Evolutionary conservation across 768 basidiomycete species (phyloP), one percentile per base, ranked within the genome.

Genomic region (Podaxis sp.): DNA sequence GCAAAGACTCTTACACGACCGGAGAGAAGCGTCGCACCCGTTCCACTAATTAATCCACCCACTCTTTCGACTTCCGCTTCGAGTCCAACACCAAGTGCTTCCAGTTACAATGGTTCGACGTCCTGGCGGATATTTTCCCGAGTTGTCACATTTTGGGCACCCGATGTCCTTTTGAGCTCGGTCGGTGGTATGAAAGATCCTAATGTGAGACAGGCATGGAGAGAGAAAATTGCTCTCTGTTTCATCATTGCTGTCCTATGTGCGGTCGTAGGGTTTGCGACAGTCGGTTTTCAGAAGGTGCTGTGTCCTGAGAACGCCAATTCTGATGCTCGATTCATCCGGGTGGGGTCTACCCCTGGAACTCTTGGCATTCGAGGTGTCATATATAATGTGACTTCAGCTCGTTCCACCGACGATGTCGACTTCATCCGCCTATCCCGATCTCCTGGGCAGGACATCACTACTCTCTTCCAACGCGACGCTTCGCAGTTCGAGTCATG

Each of bases 1-100:
- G 93, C 92, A 71, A 99, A 98, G 81, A 99, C 97, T 5, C 87
- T 99, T 67, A 98, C 93, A 55, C 85, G 94, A 63, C 97, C 97
- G 70, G 97, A 99, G 79, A 88, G 97, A 61, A 83, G 92, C 71
- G 92, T 98, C 54, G 94, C 94, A 3, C 93, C 95, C 38, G 90
- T 91, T 15, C 96, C 96, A 4, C 88, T 99, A 70, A 96, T 99
- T 64, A 94, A 92, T 59, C 94, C 96, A 5, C 85, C 88, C 9
- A 77, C 81, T 0, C 73, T 72, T 57, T 41, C 77, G 79, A 12
- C 59, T 25, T 41, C 59, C 19, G 2, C 51, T 43, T 41, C 59
- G 25, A 29, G 24, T 27, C 61, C 69, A 75, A 0, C 46, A 72
- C 77, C 80, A 29, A 73, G 77, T 65, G 61, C 77, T 52, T 64